A percentile compares a stretch with the other conserved stretches of the same genome.
These are phyloP conservation scores for Parietaria judaica DNA, from an alignment of 306 rosid genomes.

Conservation along the genomic window DNA sequence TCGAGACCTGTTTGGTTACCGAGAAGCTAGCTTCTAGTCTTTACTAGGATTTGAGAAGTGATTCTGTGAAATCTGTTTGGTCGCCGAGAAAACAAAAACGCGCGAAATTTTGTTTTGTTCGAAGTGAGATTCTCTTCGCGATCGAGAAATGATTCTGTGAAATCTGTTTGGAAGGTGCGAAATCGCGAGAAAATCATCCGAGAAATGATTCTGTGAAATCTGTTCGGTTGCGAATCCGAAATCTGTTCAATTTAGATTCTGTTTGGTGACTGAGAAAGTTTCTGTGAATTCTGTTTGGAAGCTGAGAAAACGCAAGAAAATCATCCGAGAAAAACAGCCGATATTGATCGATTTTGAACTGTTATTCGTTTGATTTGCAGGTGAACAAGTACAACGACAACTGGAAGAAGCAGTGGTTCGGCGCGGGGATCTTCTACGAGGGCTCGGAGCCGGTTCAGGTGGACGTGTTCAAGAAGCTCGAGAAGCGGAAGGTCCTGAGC, in stretches of 20 bases:
- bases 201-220: no score
- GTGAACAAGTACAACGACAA: constrained; percentile 71
- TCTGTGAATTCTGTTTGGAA: neutral
- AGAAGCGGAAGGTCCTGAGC: constrained; percentile 75
- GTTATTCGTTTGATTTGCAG: constrained; percentile 16
- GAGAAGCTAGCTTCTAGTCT: no score
- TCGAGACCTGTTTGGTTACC: no score
- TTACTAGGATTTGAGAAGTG: no score
- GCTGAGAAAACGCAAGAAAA: neutral
- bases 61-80: no score
- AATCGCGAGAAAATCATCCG: neutral
- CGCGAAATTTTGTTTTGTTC: no score
- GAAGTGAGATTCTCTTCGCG: no score
- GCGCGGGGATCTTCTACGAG: constrained; percentile 86
- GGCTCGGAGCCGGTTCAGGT: constrained; percentile 77
- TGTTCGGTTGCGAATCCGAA: no score
- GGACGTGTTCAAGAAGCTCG: constrained; percentile 88
- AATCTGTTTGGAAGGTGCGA: constrained; percentile 8
- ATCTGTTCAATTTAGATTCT: neutral
- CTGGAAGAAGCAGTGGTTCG: constrained; percentile 93
- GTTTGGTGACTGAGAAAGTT: neutral
- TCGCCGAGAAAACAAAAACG: no score
- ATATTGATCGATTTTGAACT: neutral
- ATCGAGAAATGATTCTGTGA: no score
- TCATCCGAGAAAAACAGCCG: no score